Conservation (phyloP, 257 asterid genomes). For the Solanum chaucha region DNA sequence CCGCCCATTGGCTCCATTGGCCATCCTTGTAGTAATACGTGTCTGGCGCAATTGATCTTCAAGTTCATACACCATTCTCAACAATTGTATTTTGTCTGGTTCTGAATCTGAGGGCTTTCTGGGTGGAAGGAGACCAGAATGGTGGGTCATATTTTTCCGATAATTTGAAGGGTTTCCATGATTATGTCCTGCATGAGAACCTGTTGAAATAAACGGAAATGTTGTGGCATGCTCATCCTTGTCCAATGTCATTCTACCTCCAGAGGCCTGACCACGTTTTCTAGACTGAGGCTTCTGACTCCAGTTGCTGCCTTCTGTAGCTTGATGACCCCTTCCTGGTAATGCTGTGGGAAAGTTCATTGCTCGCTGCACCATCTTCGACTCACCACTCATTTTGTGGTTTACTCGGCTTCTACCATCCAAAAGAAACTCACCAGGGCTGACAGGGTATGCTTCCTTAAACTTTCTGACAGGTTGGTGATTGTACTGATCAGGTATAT, state of each 20-base stretch:
- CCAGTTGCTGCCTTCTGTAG: conserved; percentile 22
- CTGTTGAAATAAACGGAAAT: conserved; percentile 18
- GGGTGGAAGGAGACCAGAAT: conserved; percentile 24
- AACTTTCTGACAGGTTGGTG: conserved; percentile 20
- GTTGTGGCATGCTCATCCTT: conserved; percentile 13
- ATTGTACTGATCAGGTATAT: conserved; percentile 12
- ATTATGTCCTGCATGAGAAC: conserved; percentile 22
- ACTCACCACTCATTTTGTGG: conserved; percentile 8
- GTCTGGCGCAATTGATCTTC: conserved; percentile 60
- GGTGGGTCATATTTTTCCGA: conserved; percentile 17
- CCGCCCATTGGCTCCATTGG: conserved; percentile 8
- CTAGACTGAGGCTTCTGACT: conserved; percentile 19
- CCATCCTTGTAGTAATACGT: conserved; percentile 18
- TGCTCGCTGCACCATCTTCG: conserved; percentile 21
- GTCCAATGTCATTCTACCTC: conserved; percentile 21
- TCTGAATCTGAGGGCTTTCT: conserved; percentile 29
- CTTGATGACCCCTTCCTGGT: conserved; percentile 14
- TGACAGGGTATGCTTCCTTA: conserved; percentile 7
- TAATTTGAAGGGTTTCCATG: conserved; percentile 15
- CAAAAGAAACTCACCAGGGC: conserved; percentile 12
- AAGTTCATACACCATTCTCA: conserved; percentile 65
- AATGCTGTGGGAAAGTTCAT: conserved; percentile 12
- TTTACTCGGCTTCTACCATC: conserved; percentile 14
- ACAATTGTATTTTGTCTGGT: conserved; percentile 47
- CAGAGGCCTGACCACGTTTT: conserved; percentile 4